Evolutionary conservation across 495 filamentous ascomycete genomes (phyloP).

Genomic region (Aspergillus egyptiacus): DNA sequence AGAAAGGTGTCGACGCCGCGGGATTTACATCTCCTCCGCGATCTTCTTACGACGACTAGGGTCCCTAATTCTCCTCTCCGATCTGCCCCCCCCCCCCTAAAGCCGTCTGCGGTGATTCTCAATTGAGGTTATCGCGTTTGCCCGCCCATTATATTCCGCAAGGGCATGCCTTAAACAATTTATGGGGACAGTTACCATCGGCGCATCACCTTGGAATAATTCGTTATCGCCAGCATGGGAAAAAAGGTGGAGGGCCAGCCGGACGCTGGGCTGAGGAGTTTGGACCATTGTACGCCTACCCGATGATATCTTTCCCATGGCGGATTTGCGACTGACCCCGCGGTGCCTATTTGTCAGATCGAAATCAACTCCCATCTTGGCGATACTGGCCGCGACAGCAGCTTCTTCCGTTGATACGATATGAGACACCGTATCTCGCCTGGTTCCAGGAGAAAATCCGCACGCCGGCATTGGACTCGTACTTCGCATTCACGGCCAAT

Average conservation of each 20-base stretch:
- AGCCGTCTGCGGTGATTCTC: not conserved
- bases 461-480: conserved; percentile 80
- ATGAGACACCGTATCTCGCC: conserved; percentile 93
- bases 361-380: conserved; percentile 77
- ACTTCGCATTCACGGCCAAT: conserved; percentile 95
- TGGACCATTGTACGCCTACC: conserved; percentile 66
- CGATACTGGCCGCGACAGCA: conserved; percentile 75
- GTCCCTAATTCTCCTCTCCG: not conserved
- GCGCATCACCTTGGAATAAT: conserved; percentile 14
- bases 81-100: not conserved
- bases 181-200: conserved; percentile 18
- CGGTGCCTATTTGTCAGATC: conserved; percentile 51
- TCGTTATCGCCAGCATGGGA: conserved; percentile 31
- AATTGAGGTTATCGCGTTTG: not conserved
- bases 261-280: conserved; percentile 66
- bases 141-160: not conserved
- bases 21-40: not conserved
- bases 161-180: conserved; percentile 8
- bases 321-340: conserved; percentile 9
- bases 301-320: not conserved
- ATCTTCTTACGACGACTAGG: not conserved
- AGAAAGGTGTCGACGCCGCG: not conserved
- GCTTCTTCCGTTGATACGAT: conserved; percentile 80
- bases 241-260: conserved; percentile 37
- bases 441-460: conserved; percentile 70